Percentiles rank a stretch among this genome's conserved stretches.
phyloP scores from a whole-genome alignment of 2,329 filamentous ascomycete genomes.

The Phaeophleospora eucalypticola region DNA sequence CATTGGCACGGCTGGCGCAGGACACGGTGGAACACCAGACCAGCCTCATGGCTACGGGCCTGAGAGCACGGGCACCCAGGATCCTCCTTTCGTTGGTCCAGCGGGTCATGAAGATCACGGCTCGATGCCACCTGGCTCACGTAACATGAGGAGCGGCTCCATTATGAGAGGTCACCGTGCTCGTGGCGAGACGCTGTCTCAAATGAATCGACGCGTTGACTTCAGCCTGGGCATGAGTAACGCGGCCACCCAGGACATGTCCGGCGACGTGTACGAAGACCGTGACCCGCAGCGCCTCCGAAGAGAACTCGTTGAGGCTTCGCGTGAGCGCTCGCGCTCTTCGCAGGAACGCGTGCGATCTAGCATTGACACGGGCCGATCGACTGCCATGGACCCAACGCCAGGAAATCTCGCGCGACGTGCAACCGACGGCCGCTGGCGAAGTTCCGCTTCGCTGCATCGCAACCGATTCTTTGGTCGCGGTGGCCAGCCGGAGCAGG shows the following conservation, averaged over 20 bases:
- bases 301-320: conserved; percentile 35
- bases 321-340: conserved; percentile 30
- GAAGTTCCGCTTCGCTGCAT: conserved; percentile 42
- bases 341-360: conserved; percentile 21
- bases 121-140: conserved; percentile 24
- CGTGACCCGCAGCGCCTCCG: conserved; percentile 42
- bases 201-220: conserved; percentile 61
- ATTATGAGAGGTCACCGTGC: conserved; percentile 49
- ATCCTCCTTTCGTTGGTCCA: conserved; percentile 42
- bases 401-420: conserved; percentile 28
- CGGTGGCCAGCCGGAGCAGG: conserved; percentile 19
- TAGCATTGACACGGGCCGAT: conserved; percentile 27
- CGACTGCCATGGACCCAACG: conserved; percentile 24
- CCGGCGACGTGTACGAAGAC: conserved; percentile 63
- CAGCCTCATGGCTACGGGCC: conserved; percentile 38
- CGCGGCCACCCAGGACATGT: conserved; percentile 55
- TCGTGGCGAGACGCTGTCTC: conserved; percentile 55
- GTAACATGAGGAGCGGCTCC: conserved; percentile 42
- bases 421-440: conserved; percentile 25
- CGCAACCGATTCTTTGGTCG: conserved; percentile 61
- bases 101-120: conserved; percentile 17
- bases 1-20: conserved; percentile 39
- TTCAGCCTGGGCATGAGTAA: conserved; percentile 64
- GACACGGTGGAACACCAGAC: conserved; percentile 43
- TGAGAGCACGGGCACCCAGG: conserved; percentile 28